These are phyloP conservation scores for Trametes polyzona DNA, from an alignment of 1,284 basidiomycete genomes.

Conservation along the genomic window DNA sequence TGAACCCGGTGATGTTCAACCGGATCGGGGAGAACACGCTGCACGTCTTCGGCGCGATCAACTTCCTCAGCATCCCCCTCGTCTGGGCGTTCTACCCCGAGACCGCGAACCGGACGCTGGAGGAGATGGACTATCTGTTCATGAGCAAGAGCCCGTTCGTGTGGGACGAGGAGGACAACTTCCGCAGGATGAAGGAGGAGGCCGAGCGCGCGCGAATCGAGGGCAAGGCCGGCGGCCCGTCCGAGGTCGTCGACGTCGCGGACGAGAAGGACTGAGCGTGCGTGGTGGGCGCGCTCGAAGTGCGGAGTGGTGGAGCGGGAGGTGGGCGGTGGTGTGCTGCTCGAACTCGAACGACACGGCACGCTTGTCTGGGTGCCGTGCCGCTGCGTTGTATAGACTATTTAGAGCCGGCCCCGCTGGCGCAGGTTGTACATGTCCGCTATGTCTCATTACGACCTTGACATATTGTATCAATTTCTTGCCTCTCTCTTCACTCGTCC, in stretches of 20 bases:
- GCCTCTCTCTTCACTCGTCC: neutral
- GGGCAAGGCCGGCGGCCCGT: conserved; percentile 11
- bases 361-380: neutral
- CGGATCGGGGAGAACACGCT: conserved; percentile 44
- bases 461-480: neutral
- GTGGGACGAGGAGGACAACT: conserved; percentile 48
- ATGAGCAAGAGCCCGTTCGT: conserved; percentile 49
- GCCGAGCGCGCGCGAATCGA: conserved; percentile 17
- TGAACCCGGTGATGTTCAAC: conserved; percentile 43
- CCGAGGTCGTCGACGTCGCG: conserved; percentile 7
- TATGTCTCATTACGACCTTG: neutral
- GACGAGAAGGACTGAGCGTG: conserved; percentile 14
- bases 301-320: neutral
- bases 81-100: conserved; percentile 57
- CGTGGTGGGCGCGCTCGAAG: no score
- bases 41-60: conserved; percentile 51
- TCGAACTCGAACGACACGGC: neutral
- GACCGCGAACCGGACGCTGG: conserved; percentile 54
- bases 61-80: conserved; percentile 51
- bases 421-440: neutral
- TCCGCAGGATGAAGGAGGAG: conserved; percentile 37
- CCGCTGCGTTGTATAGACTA: neutral
- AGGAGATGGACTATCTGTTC: conserved; percentile 55
- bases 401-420: neutral
- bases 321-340: no score